Conservation (phyloP, 2,329 filamentous ascomycete genomes). For the Calonectria montana region DNA sequence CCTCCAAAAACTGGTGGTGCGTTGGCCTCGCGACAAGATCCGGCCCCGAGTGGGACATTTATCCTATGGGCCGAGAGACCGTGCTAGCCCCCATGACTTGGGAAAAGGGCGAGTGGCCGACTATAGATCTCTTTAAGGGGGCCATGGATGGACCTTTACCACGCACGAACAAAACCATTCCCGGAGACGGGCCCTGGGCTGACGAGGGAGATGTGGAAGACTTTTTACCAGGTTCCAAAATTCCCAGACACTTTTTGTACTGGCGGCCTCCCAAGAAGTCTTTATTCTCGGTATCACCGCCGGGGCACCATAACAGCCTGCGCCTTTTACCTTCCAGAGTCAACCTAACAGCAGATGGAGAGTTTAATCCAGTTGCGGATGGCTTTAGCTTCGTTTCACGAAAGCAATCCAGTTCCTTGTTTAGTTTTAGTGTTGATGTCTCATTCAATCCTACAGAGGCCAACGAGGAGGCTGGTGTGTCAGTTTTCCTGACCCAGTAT, state of each 20-base stretch:
- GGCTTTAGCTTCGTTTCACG: conserved; percentile 10
- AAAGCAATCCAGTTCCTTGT: conserved; percentile 10
- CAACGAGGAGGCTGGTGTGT: conserved; percentile 64
- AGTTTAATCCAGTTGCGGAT: not conserved
- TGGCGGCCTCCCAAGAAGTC: not conserved
- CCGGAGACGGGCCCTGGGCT: not conserved
- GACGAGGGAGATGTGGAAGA: not conserved
- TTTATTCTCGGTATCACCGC: not conserved
- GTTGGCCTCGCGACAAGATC: conserved; percentile 57
- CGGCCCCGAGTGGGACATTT: conserved; percentile 52
- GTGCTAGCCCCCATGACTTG: conserved; percentile 61
- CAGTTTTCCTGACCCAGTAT: conserved; percentile 64
- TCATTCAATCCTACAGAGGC: conserved; percentile 50
- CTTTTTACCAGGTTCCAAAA: not conserved
- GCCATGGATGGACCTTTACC: conserved; percentile 46
- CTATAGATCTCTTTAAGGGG: conserved; percentile 41
- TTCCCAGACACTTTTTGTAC: not conserved
- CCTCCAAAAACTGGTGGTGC: conserved; percentile 57
- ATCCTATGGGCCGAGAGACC: conserved; percentile 66
- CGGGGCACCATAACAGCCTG: not conserved
- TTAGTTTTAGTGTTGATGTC: conserved; percentile 10
- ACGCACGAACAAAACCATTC: not conserved
- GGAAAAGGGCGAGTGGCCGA: conserved; percentile 60
- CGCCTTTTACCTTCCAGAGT: conserved; percentile 58
- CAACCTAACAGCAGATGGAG: conserved; percentile 60